Evolutionary conservation across 768 basidiomycete species (phyloP), one percentile per base, ranked within the genome.

Genomic region (Obba rivulosa): DNA sequence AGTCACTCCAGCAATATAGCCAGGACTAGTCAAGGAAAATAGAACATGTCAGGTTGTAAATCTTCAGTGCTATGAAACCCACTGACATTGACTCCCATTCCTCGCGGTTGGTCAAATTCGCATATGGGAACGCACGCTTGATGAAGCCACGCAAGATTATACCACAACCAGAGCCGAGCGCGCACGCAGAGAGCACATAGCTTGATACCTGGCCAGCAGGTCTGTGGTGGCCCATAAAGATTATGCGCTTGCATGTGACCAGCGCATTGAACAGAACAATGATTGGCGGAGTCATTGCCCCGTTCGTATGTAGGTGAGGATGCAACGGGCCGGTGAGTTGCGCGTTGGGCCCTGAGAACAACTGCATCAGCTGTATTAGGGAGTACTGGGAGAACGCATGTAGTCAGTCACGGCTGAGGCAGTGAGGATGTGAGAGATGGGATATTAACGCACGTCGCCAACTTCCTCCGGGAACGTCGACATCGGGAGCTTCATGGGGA

Each of bases 181-280:
- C 92, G 64, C 94, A 97, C 2, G 96, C 93, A 4, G 94, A 87
- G 13, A 98, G 75, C 5, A 99, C 96, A 63, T 90, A 91, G 55
- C 79, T 83, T 41, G 92, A 90, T 21, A 98, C 93, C 60, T 87
- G 81, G 11, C 89, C 87, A 0, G 95, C 94, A 31, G 93, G 90
- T 54, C 87, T 79, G 59, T 79, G 86, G 60, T 96, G 85, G 0
- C 94, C 93, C 46, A 98, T 70, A 69, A 98, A 97, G 54, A 98
- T 85, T 54, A 98, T 88, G n/a, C 94, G 85, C 58, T 97, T 96
- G 45, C 88, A 86, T 0, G 95, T 96, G 5, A 98, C 75, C 50
- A 99, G 78, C 3, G 94, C 96, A 65, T 99, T 99, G 73, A 95
- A 93, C 2, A 99, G 77, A 39, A 99, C 76, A 50, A 96, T 94